These are phyloP conservation scores for Blepharisma japonicum DNA, from an alignment of 73 alveolate species.

Conservation along the genomic window DNA sequence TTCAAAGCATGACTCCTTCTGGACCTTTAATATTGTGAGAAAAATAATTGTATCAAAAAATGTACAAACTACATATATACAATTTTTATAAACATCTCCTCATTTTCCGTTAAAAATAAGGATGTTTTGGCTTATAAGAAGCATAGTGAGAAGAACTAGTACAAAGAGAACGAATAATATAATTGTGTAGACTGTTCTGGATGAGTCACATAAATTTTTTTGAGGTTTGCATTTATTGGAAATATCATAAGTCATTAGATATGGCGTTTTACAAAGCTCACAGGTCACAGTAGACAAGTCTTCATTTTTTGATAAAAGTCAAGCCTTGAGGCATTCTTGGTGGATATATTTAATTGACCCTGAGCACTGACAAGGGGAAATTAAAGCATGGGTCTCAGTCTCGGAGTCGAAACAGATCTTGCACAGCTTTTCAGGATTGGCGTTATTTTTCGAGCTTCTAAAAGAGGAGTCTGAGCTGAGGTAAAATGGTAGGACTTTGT, in stretches of 20 bases:
- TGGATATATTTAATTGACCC: slow-evolving; percentile 77
- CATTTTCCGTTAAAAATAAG: neutral
- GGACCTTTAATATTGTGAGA: neutral
- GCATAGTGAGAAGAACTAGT: neutral
- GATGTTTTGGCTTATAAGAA: neutral
- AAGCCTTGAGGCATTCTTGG: slow-evolving; percentile 70
- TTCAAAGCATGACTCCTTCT: slow-evolving; percentile 21
- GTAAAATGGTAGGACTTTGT: no score
- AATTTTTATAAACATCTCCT: slow-evolving; percentile 1
- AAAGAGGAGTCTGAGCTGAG: no score
- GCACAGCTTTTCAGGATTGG: slow-evolving; percentile 15
- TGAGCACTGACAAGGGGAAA: slow-evolving; percentile 68
- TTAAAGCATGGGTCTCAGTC: neutral
- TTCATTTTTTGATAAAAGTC: slow-evolving; percentile 41
- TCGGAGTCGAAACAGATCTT: slow-evolving; percentile 26
- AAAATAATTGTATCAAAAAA: neutral
- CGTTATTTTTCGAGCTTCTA: neutral
- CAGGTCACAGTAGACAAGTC: neutral
- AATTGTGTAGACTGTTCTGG: neutral
- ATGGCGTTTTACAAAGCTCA: slow-evolving; percentile 13
- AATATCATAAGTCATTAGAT: neutral
- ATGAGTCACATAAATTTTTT: neutral
- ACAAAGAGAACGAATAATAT: neutral
- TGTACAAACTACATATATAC: neutral
- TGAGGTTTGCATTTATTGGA: slow-evolving; percentile 1